phyloP scores from a whole-genome alignment of 169 alveolate species.

The Plasmodium falciparum region DNA sequence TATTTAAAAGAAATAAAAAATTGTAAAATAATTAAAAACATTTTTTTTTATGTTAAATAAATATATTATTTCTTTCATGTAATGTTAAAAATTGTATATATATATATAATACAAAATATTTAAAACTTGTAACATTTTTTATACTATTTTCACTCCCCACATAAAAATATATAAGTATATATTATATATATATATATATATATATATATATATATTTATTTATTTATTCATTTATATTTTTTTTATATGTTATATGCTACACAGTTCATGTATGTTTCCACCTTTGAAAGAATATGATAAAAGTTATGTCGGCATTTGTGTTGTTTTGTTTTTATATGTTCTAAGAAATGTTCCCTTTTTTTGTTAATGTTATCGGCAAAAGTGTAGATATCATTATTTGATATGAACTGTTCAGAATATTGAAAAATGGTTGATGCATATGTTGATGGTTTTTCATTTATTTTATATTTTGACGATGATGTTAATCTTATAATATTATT shows the following conservation, averaged over 20 bases:
- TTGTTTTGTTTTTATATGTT: constrained; percentile 9
- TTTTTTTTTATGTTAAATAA: too few species aligned
- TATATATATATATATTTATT: background rate
- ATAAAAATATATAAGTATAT: background rate
- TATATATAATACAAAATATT: too few species aligned
- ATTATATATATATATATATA: background rate
- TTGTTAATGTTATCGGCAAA: constrained; percentile 53
- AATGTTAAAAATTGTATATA: too few species aligned
- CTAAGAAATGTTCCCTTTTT: background rate
- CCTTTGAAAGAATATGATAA: constrained; percentile 46
- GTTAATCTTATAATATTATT: constrained; percentile 31
- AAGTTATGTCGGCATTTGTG: constrained; percentile 53
- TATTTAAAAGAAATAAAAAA: too few species aligned
- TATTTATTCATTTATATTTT: background rate
- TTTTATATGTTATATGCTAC: constrained; percentile 42
- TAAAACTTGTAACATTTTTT: too few species aligned
- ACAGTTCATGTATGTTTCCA: constrained; percentile 68
- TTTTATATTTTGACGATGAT: constrained; percentile 20
- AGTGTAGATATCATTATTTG: constrained; percentile 57
- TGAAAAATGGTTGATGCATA: constrained; percentile 65
- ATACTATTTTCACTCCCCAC: background rate
- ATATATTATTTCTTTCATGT: too few species aligned
- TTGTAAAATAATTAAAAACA: too few species aligned
- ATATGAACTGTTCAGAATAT: constrained; percentile 65
- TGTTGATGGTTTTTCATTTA: constrained; percentile 24